Evolutionary conservation across 257 asterid genomes (phyloP).

Genomic region (Nicotiana noctiflora): DNA sequence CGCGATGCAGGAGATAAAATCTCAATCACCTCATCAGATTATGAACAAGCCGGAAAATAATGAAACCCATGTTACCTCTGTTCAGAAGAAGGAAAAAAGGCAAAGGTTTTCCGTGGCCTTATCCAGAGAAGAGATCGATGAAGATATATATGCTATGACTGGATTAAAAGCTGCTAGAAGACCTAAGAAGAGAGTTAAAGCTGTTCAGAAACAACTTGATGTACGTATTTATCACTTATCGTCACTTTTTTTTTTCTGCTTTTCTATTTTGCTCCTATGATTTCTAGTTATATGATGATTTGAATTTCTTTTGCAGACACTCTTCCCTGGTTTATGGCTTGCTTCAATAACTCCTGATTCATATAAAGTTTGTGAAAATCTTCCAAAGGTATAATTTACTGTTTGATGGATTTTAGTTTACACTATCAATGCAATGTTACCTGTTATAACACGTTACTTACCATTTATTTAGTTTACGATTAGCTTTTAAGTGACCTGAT

Average conservation of each 20-base stretch:
- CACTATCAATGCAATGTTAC: too few relatives aligned
- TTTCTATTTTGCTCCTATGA: neutral
- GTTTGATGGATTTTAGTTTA: neutral
- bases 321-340: constrained; percentile 59
- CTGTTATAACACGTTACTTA: too few relatives aligned
- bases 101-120: constrained; percentile 26
- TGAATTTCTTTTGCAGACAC: constrained; percentile 27
- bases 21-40: constrained; percentile 25
- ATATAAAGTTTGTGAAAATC: constrained; percentile 42
- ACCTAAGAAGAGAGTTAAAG: constrained; percentile 51
- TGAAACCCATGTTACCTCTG: constrained; percentile 19
- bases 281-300: neutral
- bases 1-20: constrained; percentile 22
- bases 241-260: neutral
- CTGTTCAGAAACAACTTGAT: constrained; percentile 45
- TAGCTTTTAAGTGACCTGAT: too few relatives aligned
- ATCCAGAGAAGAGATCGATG: constrained; percentile 52
- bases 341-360: constrained; percentile 43
- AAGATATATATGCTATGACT: constrained; percentile 41
- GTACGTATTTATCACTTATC: constrained; percentile 25
- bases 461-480: too few relatives aligned
- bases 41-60: constrained; percentile 22
- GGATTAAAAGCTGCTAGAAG: constrained; percentile 58
- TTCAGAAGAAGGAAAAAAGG: constrained; percentile 31
- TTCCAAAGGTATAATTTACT: constrained; percentile 41